phyloP scores from a whole-genome alignment of 345 rosid species.

The Gossypium australe region DNA sequence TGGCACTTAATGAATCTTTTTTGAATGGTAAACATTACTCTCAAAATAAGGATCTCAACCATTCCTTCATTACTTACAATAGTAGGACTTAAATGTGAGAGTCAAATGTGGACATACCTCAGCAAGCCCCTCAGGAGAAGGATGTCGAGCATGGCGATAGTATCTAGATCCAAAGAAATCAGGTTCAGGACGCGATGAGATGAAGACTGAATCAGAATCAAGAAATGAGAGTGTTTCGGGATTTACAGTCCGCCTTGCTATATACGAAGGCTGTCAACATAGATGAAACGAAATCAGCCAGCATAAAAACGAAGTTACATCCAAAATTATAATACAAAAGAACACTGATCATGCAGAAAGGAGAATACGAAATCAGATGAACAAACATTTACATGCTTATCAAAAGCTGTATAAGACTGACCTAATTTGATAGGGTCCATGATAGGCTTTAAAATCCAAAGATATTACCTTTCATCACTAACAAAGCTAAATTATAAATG shows the following conservation, averaged over 20 bases:
- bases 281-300: constrained; percentile 9
- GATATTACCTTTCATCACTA: constrained; percentile 8
- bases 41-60: no score
- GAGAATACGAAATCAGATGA: neutral
- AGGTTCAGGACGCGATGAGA: constrained; percentile 32
- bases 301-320: neutral
- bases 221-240: constrained; percentile 37
- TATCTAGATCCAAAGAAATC: constrained; percentile 48
- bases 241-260: constrained; percentile 26
- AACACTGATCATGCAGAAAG: constrained; percentile 2
- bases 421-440: constrained; percentile 14
- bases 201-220: constrained; percentile 37
- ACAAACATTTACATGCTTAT: constrained; percentile 10
- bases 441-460: constrained; percentile 5
- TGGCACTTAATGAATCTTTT: no score
- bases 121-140: constrained; percentile 77
- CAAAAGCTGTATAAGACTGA: constrained; percentile 21
- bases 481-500: constrained; percentile 14
- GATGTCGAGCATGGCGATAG: constrained; percentile 64
- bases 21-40: no score
- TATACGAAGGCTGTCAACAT: constrained; percentile 53
- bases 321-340: neutral
- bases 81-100: no score
- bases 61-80: no score
- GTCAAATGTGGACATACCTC: constrained; percentile 46